Percentiles rank a stretch among this genome's conserved stretches.
phyloP scores from a whole-genome alignment of 768 basidiomycete genomes.

The Calocybe cyanea region DNA sequence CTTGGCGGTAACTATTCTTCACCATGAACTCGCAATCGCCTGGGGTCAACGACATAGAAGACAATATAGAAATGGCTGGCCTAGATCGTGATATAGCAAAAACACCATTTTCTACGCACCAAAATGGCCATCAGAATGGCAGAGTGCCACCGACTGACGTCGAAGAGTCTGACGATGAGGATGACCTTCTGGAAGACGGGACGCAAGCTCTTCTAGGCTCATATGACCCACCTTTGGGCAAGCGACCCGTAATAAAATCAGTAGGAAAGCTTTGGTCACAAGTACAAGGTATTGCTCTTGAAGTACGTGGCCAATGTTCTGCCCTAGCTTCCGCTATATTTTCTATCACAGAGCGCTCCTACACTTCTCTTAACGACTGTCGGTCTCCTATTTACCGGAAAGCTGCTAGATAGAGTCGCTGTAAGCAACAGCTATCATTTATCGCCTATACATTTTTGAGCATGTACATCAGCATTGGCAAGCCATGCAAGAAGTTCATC shows the following conservation, averaged over 20 bases:
- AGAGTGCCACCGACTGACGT: conserved; percentile 20
- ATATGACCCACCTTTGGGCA: conserved; percentile 22
- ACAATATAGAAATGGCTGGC: conserved; percentile 34
- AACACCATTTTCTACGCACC: not conserved
- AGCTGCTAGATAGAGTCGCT: conserved; percentile 83
- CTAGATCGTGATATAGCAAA: conserved; percentile 21
- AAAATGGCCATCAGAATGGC: conserved; percentile 3
- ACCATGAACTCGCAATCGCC: conserved; percentile 26
- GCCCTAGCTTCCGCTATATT: not conserved
- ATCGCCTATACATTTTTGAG: too few species aligned
- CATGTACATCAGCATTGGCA: conserved; percentile 64
- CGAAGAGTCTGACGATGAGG: conserved; percentile 30
- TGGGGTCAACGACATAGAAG: conserved; percentile 23
- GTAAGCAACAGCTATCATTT: conserved; percentile 36
- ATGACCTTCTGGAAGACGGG: conserved; percentile 32
- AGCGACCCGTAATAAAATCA: conserved; percentile 17
- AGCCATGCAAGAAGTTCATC: conserved; percentile 87
- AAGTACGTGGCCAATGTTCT: conserved; percentile 44
- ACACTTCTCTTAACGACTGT: conserved; percentile 81
- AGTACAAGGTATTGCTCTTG: conserved; percentile 59
- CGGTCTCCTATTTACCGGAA: conserved; percentile 87
- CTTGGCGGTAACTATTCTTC: not conserved
- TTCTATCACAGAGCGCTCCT: conserved; percentile 67
- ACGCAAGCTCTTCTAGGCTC: conserved; percentile 41
- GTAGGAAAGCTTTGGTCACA: conserved; percentile 44